Percentiles rank a stretch among this genome's conserved stretches.
Evolutionary conservation across 1,139 yeast species (phyloP).

Genomic region (Saccharomyces hybrid): DNA sequence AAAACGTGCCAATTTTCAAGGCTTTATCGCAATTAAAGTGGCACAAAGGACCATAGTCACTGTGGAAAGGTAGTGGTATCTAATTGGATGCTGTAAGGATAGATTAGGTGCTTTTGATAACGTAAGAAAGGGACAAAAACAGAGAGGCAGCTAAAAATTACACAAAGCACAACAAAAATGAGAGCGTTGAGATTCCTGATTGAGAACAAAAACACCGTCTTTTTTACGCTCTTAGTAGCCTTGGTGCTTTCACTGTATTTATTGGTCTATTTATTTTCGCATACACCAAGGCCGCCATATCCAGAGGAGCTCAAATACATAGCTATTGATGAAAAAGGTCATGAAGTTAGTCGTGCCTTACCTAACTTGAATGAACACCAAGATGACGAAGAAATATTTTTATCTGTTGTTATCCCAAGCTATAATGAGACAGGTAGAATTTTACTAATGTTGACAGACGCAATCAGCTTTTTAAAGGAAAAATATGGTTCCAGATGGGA

Average conservation of each 20-base stretch:
- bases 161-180: constrained; percentile 1
- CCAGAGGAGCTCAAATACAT: constrained; percentile 44
- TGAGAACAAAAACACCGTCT: constrained; percentile 1
- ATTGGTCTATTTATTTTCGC: constrained; percentile 46
- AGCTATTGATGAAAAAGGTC: constrained; percentile 33
- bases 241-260: constrained; percentile 33
- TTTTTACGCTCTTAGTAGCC: constrained; percentile 6
- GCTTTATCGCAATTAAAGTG: background rate
- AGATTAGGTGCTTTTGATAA: background rate
- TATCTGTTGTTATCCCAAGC: constrained; percentile 85
- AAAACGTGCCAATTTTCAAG: background rate
- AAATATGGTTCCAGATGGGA: constrained; percentile 46
- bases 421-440: constrained; percentile 77
- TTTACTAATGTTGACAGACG: constrained; percentile 69
- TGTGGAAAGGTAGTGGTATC: background rate
- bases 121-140: background rate
- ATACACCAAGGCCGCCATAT: constrained; percentile 53
- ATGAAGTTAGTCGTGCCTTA: constrained; percentile 10
- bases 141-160: background rate
- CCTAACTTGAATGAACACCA: constrained; percentile 18
- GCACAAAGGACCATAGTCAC: background rate
- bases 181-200: constrained; percentile 9
- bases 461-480: constrained; percentile 48
- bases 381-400: constrained; percentile 34
- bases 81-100: background rate